Evolutionary conservation across 148 eudicot genomes (phyloP).

Genomic region (Vaccinium vitisidaea): DNA sequence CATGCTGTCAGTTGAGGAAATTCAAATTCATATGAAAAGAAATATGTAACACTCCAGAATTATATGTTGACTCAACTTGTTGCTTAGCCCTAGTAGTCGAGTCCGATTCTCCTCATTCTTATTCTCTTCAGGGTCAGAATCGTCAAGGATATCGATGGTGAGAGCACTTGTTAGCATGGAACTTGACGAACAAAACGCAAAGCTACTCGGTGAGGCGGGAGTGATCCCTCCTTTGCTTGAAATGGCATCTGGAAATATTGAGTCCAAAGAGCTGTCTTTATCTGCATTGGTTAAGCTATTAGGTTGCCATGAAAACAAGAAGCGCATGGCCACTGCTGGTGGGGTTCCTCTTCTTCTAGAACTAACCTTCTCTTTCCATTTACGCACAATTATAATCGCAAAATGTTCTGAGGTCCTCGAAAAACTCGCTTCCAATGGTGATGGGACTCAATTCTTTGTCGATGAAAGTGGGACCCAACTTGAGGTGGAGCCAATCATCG

Average conservation of each 20-base stretch:
- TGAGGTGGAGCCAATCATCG: slow-evolving; percentile 26
- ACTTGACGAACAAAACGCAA: slow-evolving; percentile 26
- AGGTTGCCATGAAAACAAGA: slow-evolving; percentile 26
- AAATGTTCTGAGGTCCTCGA: slow-evolving; percentile 37
- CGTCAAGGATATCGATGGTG: slow-evolving; percentile 32
- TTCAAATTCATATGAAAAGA: not conserved
- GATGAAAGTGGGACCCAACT: slow-evolving; percentile 28
- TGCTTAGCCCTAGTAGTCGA: not conserved
- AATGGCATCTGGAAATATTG: slow-evolving; percentile 38
- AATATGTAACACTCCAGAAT: too few relatives aligned
- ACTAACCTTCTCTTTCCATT: slow-evolving; percentile 24
- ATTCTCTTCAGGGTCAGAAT: slow-evolving; percentile 28
- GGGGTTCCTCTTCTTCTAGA: slow-evolving; percentile 35
- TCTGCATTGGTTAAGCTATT: slow-evolving; percentile 34
- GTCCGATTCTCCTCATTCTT: not conserved
- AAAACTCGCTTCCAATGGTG: slow-evolving; percentile 35
- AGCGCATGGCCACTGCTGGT: slow-evolving; percentile 27
- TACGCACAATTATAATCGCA: slow-evolving; percentile 20
- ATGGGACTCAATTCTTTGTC: slow-evolving; percentile 34
- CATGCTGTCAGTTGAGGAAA: not conserved
- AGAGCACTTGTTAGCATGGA: slow-evolving; percentile 33
- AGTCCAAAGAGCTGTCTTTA: slow-evolving; percentile 38
- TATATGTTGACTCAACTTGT: not conserved
- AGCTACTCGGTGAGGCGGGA: slow-evolving; percentile 38
- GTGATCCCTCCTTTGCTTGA: slow-evolving; percentile 38